Base-by-base conservation (phyloP, 1,284 basidiomycete genomes). In the Ceratobasidium sp. region DNA sequence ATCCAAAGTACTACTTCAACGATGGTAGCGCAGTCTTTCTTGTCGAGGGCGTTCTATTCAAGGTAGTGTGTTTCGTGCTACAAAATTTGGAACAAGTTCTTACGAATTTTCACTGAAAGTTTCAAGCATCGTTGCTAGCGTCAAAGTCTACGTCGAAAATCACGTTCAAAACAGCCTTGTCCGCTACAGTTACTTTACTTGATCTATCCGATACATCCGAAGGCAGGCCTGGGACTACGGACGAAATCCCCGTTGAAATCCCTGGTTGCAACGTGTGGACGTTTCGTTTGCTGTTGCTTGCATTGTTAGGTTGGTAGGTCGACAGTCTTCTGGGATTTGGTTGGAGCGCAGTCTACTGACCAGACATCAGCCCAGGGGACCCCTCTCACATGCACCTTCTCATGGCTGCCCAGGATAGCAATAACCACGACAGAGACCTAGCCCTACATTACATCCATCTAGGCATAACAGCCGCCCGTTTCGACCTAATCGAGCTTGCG, bases 21-120 rank as follows among this genome's bases (percentile, higher is more conserved):
- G 64, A 66, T 29, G 64, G 64, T 37, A 66, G 49, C 39, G 64
- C 49, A 2, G 64, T 66, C 16, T 66, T 66, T 41, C 22, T 66
- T 9, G 64, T 66, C 16, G 64, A 54, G 29, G 24, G 37, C 31
- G 49, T 66, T 1, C 27, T 66, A 4, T 66, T 66, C 49, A 66
- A 66, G 49, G 64, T 54, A 58, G 14, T 9, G 11, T 19, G 31
- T 59, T 4, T 34, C 31, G 31, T 19, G 39, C n/a, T 29, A 43
- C 54, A 29, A 54, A 54, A 54, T 11, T 24, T n/a, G 9, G 37
- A 8, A 16, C 13, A 16, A 39, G n/a, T 13, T 46, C n/a, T 43
- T 13, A 43, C 37, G n/a, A 22, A 6, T n/a, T 7, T 2, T 31
- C 7, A 9, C 7, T 2, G 29, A 29, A 19, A 69, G 66, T 41